Evolutionary conservation across 2,329 filamentous ascomycete genomes (phyloP).

Genomic region (Xylaria sp.): DNA sequence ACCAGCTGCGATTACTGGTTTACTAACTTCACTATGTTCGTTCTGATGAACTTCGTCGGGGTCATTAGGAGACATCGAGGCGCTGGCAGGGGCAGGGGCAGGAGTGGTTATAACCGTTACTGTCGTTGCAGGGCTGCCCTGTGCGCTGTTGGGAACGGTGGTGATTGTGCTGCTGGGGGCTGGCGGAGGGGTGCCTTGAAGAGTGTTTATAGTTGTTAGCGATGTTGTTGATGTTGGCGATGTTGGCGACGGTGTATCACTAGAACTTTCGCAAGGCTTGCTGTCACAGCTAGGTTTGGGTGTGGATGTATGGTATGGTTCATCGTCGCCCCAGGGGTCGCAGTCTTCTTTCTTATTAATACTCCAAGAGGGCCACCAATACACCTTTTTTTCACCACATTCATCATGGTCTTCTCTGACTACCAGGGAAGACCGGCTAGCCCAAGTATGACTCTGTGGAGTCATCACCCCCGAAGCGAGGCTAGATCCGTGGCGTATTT

Average conservation of each 20-base stretch:
- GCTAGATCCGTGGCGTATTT: neutral
- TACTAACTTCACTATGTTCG: neutral
- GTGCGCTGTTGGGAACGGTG: neutral
- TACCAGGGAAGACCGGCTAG: neutral
- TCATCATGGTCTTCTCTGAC: neutral
- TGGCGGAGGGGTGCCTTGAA: no score
- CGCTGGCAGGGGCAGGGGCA: neutral
- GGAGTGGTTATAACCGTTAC: neutral
- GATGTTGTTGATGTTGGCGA: neutral
- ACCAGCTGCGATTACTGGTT: constrained; percentile 29
- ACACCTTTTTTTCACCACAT: neutral
- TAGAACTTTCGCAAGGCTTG: no score
- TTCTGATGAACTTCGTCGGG: neutral
- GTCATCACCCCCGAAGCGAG: neutral
- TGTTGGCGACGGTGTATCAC: neutral
- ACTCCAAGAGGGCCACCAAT: no score
- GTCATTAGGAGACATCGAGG: no score
- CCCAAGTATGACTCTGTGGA: neutral
- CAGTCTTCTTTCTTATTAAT: neutral
- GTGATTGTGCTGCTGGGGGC: neutral
- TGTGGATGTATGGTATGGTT: neutral
- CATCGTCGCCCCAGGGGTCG: neutral
- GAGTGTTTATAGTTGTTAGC: neutral
- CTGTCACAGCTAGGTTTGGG: no score
- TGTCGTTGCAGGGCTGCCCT: no score